Percentiles rank a stretch among this genome's conserved stretches.
phyloP scores from a whole-genome alignment of 768 basidiomycete species.

The Tylopilus subfusipes region DNA sequence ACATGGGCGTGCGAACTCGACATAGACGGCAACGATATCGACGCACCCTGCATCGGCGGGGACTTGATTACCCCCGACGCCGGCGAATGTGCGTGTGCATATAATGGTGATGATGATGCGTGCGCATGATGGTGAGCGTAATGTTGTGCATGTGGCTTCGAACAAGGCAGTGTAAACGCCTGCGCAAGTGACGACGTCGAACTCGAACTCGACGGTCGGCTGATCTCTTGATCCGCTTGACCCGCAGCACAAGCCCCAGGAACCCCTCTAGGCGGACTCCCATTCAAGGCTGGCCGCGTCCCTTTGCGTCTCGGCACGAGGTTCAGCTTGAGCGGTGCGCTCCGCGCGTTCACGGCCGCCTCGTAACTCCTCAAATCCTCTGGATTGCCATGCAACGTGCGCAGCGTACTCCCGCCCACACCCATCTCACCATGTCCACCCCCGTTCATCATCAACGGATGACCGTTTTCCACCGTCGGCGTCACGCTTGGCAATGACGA shows the following conservation, averaged over 20 bases:
- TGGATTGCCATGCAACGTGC: constrained; percentile 40
- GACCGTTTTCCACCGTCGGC: constrained; percentile 39
- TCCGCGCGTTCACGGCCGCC: constrained; percentile 69
- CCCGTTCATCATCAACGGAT: constrained; percentile 17
- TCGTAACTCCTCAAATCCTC: constrained; percentile 74
- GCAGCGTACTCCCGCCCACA: constrained; percentile 26
- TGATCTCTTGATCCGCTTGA: constrained; percentile 23
- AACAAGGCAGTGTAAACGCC: constrained; percentile 34
- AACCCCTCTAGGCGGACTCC: constrained; percentile 16
- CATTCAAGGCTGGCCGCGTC: constrained; percentile 16
- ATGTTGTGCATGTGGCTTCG: neutral
- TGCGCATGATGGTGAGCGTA: neutral
- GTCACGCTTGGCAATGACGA: constrained; percentile 71
- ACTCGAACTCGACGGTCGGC: constrained; percentile 38
- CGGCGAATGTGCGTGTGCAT: neutral
- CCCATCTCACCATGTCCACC: constrained; percentile 18
- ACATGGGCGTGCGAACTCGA: too few relatives aligned
- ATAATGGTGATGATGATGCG: neutral
- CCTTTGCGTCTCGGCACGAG: constrained; percentile 43
- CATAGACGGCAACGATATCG: constrained; percentile 30
- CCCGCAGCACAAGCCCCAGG: neutral
- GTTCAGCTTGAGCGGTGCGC: constrained; percentile 56
- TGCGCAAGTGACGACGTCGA: constrained; percentile 40
- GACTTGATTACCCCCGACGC: constrained; percentile 17
- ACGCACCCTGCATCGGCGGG: constrained; percentile 26